Conservation (phyloP, 2,329 filamentous ascomycete genomes). For the Pseudogymnoascus sp. region DNA sequence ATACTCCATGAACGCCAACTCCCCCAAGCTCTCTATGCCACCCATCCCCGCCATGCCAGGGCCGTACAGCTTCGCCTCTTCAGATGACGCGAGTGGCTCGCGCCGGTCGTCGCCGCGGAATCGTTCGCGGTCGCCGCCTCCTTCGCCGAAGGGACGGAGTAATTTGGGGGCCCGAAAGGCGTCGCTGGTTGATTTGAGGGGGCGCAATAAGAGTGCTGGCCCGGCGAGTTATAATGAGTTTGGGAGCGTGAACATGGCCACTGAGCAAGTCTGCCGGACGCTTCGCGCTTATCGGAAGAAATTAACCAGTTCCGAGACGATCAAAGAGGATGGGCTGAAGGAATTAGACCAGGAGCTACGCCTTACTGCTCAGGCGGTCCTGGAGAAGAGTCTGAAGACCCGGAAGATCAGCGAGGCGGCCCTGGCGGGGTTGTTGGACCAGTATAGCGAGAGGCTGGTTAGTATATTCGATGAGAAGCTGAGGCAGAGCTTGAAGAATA, state of each 20-base stretch:
- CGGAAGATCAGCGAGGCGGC: constrained; percentile 47
- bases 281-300: constrained; percentile 56
- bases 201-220: constrained; percentile 42
- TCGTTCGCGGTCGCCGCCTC: constrained; percentile 26
- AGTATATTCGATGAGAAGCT: constrained; percentile 66
- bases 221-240: constrained; percentile 34
- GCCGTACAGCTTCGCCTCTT: constrained; percentile 22
- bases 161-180: background rate
- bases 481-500: constrained; percentile 30
- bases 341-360: constrained; percentile 58
- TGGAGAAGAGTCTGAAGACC: constrained; percentile 31
- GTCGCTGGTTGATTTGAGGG: constrained; percentile 33
- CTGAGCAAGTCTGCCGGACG: constrained; percentile 55
- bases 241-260: constrained; percentile 51
- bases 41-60: constrained; percentile 17
- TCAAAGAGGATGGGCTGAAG: constrained; percentile 48
- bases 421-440: constrained; percentile 58
- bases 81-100: constrained; percentile 21
- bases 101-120: constrained; percentile 17
- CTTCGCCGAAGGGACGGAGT: constrained; percentile 17
- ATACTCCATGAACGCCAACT: constrained; percentile 39
- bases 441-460: constrained; percentile 66
- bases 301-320: constrained; percentile 44
- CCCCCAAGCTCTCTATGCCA: constrained; percentile 37
- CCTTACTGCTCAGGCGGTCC: constrained; percentile 51